Base-by-base conservation (phyloP, 768 basidiomycete genomes). In the Mycena venus region DNA sequence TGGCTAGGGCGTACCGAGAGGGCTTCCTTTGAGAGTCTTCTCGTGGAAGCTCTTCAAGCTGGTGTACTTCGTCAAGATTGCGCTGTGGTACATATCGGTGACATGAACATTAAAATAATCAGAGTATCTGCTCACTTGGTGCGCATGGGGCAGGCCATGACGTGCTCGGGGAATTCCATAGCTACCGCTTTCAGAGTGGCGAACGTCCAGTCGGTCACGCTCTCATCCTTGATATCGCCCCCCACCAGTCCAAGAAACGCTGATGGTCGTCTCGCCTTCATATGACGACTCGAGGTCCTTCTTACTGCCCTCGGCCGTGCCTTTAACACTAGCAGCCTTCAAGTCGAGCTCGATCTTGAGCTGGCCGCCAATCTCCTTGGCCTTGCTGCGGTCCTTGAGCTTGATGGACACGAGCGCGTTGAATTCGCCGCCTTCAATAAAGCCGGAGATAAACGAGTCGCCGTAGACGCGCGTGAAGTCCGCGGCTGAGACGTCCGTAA, bases 31-130 rank as follows among this genome's bases (percentile, higher is more conserved):
- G 42, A 69, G n/a, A 17, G 9, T 60, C 34, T 53, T 36, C 49
- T 70, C 69, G 49, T 49, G 29, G 59, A 70, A 70, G 21, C 60
- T 60, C 49, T 63, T 70, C 69, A 70, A 61, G 27, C 47, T 44
- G 12, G 69, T 70, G 69, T 70, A 70, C 34, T 70, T 70, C 1
- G 69, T 70, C 32, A 70, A n/a, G 25, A 70, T 62, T 19, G 69
- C 60, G 36, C 69, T 70, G 11, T 17, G 36, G 14, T 29, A 17
- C n/a, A 51, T 23, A 51, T 51, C 49, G 8, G 49, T 51, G 49
- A 51, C 3, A 23, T 27, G 23, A 51, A 3, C 23, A 23, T 51
- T 25, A 51, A 51, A 51, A 51, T 2, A 51, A 51, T 27, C 8
- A 3, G 49, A 27, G 49, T 51, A 23, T 51, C 49, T 8, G 49